phyloP scores from a whole-genome alignment of 495 filamentous ascomycete genomes.

The Chlorociboria aeruginascens region DNA sequence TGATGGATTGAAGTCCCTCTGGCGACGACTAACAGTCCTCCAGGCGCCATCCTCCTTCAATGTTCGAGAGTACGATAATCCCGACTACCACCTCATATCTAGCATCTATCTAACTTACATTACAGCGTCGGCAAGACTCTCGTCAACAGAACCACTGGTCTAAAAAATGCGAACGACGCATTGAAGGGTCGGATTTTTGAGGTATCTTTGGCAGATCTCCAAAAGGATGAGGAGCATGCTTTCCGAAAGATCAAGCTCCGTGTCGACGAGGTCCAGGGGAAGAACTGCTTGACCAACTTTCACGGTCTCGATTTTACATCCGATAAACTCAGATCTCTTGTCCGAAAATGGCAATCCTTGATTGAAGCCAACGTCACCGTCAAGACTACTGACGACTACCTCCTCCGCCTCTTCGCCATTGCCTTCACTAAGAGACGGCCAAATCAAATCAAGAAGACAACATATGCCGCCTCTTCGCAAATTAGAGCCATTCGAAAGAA shows the following conservation, averaged over 20 bases:
- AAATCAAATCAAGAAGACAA: constrained; percentile 99
- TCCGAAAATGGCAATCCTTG: constrained; percentile 98
- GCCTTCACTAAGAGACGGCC: constrained; percentile 97
- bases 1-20: not conserved
- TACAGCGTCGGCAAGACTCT: constrained; percentile 94
- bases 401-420: constrained; percentile 94
- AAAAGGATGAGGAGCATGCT: constrained; percentile 98
- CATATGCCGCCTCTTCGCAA: constrained; percentile 90
- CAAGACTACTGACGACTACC: constrained; percentile 99
- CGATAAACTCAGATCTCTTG: constrained; percentile 96
- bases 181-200: constrained; percentile 98
- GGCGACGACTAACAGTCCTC: constrained; percentile 18
- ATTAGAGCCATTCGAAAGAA: constrained; percentile 96
- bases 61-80: constrained; percentile 75
- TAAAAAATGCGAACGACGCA: constrained; percentile 99
- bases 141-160: constrained; percentile 96
- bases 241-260: constrained; percentile 99
- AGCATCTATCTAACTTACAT: constrained; percentile 7
- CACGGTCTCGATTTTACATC: constrained; percentile 99
- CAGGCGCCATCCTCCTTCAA: constrained; percentile 93
- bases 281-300: constrained; percentile 99
- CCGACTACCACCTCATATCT: constrained; percentile 21
- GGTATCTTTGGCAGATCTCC: constrained; percentile 95
- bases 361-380: constrained; percentile 99
- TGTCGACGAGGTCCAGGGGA: constrained; percentile 97